phyloP scores from a whole-genome alignment of 2,329 filamentous ascomycete species.

The Diaporthe batatas region DNA sequence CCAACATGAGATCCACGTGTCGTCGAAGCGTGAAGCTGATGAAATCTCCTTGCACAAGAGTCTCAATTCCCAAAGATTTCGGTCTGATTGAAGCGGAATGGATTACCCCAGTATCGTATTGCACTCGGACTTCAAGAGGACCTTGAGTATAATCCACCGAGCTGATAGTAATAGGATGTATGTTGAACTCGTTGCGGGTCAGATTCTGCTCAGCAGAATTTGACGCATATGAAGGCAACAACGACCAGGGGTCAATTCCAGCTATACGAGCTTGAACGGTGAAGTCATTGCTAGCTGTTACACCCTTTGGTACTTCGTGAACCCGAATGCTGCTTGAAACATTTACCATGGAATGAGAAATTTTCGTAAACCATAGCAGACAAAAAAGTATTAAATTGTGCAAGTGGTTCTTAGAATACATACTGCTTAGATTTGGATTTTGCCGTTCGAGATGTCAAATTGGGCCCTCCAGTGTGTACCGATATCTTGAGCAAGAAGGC shows the following conservation, averaged over 20 bases:
- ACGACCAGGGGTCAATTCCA: neutral
- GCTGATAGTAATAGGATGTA: constrained; percentile 2
- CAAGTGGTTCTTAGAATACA: neutral
- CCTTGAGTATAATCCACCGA: constrained; percentile 4
- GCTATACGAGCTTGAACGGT: neutral
- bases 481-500: neutral
- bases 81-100: neutral
- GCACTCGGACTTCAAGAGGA: neutral
- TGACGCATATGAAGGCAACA: constrained; percentile 1
- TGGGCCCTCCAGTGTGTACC: neutral
- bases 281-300: constrained; percentile 15
- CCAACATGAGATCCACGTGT: constrained; percentile 5
- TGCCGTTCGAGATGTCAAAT: neutral
- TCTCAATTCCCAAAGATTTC: neutral
- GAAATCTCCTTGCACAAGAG: neutral
- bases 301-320: constrained; percentile 2
- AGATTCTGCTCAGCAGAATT: constrained; percentile 16
- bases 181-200: neutral
- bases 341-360: constrained; percentile 1
- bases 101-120: neutral
- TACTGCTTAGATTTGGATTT: neutral
- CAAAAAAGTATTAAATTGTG: neutral
- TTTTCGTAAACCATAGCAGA: neutral
- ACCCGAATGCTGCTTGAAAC: neutral
- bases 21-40: constrained; percentile 5